Conservation (phyloP, 1,284 basidiomycete species). For the Marasmius sp. region DNA sequence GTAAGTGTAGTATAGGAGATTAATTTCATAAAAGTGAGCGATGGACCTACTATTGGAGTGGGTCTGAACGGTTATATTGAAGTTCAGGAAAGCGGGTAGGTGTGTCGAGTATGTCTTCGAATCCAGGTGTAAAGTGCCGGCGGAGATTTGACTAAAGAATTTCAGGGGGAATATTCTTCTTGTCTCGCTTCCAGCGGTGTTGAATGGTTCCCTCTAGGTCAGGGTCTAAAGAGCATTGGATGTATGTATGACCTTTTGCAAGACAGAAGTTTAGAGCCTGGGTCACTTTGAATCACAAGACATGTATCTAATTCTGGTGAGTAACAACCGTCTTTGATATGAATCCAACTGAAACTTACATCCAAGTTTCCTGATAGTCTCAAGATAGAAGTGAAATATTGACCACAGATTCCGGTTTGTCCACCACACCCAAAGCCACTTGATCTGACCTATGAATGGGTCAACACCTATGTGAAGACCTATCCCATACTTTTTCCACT, state of each 20-base stretch:
- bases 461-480: slow-evolving; percentile 31
- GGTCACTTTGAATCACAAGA: slow-evolving; percentile 26
- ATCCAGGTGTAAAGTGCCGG: slow-evolving; percentile 18
- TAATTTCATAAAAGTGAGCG: not conserved
- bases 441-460: slow-evolving; percentile 16
- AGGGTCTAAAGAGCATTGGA: slow-evolving; percentile 21
- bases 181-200: slow-evolving; percentile 19
- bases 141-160: slow-evolving; percentile 19
- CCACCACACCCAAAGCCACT: slow-evolving; percentile 1
- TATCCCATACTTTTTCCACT: slow-evolving; percentile 8
- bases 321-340: not conserved
- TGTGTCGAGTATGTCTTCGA: slow-evolving; percentile 18
- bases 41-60: slow-evolving; percentile 17
- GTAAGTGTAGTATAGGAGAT: not conserved
- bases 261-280: slow-evolving; percentile 23
- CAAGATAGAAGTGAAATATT: slow-evolving; percentile 1
- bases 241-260: slow-evolving; percentile 25
- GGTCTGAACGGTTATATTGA: slow-evolving; percentile 13
- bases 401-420: slow-evolving; percentile 1
- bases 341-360: not conserved
- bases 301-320: slow-evolving; percentile 12
- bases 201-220: slow-evolving; percentile 19
- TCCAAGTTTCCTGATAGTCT: not conserved
- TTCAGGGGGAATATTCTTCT: slow-evolving; percentile 23
- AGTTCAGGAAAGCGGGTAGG: slow-evolving; percentile 10